Evolutionary conservation across 2,329 filamentous ascomycete genomes (phyloP), one percentile per base, ranked within the genome.

Genomic region (Daldinia sp.): DNA sequence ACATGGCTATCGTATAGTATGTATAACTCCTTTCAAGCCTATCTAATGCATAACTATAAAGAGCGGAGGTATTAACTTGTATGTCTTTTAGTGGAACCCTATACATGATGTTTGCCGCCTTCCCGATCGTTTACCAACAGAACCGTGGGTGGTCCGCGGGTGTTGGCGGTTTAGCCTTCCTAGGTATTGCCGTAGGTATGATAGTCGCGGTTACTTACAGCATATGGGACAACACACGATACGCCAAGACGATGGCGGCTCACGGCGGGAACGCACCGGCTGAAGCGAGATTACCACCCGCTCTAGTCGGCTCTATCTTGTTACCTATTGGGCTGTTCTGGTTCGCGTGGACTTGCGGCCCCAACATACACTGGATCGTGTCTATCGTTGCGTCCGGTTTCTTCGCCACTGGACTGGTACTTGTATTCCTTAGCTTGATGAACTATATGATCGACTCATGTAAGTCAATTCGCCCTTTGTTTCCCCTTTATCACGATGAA

Each of bases 141-240:
- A 74, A 81, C 42, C 85, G 89, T 56, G 86, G 86, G 48, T 92
- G 89, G 88, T 84, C 82, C 13, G 76, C 83, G 33, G 88, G 88
- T 37, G 81, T 89, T 35, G 86, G 88, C 41, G 88, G 89, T 20
- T 82, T 92, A 0, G 84, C 91, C 0, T 92, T 93, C 78, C 77
- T 93, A 26, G 91, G 91, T 44, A 87, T 93, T 7, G 85, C 88
- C 7, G 85, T 92, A 30, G 91, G 92, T 61, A 91, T 92, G 83
- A 73, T 89, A 3, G 59, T 82, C 6, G 88, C 88, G 0, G 84
- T 92, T 1, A 73, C 77, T 1, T 90, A 89, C 74, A 83, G 84
- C 71, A 79, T 85, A 46, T 83, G 79, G 71, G 85, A 88, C 73
- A 90, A 90, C 78, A 83, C 81, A 62, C 82, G 84, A 33, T 91